Evolutionary conservation across 1,139 yeast genomes (phyloP).

Genomic region (Sugiyamaella xylanicola): DNA sequence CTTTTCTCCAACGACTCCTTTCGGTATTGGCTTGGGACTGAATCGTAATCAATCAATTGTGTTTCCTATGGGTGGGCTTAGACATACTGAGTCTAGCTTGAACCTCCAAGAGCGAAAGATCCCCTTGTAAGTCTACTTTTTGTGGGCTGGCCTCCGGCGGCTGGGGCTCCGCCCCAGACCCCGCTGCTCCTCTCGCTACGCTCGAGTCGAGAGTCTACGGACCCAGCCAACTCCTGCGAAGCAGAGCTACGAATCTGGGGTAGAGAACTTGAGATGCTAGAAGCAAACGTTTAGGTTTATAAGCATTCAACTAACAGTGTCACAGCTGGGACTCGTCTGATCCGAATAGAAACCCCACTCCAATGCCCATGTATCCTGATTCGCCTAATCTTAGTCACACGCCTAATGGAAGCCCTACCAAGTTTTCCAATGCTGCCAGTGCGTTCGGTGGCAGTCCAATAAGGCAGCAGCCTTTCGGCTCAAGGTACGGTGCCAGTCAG

Average conservation of each 20-base stretch:
- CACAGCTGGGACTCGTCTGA: slow-evolving; percentile 44
- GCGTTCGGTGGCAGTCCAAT: slow-evolving; percentile 22
- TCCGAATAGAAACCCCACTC: slow-evolving; percentile 45
- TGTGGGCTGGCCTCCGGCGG: too few relatives aligned
- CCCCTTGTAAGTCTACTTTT: slow-evolving; percentile 26
- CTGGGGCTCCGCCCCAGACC: too few relatives aligned
- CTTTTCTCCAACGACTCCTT: neutral
- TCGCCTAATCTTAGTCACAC: slow-evolving; percentile 38
- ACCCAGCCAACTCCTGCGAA: too few relatives aligned
- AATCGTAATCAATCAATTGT: slow-evolving; percentile 10
- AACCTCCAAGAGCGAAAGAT: slow-evolving; percentile 27
- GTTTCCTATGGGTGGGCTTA: slow-evolving; percentile 15
- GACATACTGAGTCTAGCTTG: slow-evolving; percentile 24
- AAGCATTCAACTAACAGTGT: neutral
- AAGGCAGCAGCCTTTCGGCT: slow-evolving; percentile 32
- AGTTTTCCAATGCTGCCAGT: slow-evolving; percentile 25
- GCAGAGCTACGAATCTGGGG: too few relatives aligned
- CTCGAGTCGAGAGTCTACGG: too few relatives aligned
- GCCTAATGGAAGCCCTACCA: slow-evolving; percentile 29
- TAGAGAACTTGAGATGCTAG: too few relatives aligned
- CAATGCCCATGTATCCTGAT: slow-evolving; percentile 43
- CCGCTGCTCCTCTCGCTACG: too few relatives aligned
- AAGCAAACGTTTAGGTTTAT: neutral
- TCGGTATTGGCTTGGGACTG: slow-evolving; percentile 11
- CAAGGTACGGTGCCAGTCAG: slow-evolving; percentile 29